A percentile compares a stretch with the other conserved stretches of the same genome.
Evolutionary conservation across 306 rosid species (phyloP).

Genomic region (Boehmeria nivea): DNA sequence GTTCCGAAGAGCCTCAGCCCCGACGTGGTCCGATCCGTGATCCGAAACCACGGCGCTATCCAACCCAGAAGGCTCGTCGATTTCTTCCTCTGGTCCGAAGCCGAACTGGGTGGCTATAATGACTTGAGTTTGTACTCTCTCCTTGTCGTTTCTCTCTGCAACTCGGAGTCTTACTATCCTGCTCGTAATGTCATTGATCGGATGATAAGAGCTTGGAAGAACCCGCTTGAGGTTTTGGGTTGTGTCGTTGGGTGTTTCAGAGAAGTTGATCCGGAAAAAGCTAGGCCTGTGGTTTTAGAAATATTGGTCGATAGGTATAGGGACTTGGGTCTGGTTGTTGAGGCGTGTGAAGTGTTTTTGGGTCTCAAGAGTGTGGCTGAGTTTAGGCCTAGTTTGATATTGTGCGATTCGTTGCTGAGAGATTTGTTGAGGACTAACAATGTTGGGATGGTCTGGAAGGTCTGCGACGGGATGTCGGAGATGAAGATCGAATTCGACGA

Average conservation of each 20-base stretch:
- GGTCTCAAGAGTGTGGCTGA: slow-evolving; percentile 17
- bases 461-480: slow-evolving; percentile 32
- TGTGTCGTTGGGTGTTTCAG: slow-evolving; percentile 26
- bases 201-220: slow-evolving; percentile 29
- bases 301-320: slow-evolving; percentile 33
- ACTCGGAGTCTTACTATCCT: slow-evolving; percentile 22
- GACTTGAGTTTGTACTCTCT: slow-evolving; percentile 30
- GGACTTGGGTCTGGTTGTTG: slow-evolving; percentile 28
- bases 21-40: slow-evolving; percentile 33
- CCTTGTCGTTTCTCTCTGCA: slow-evolving; percentile 43
- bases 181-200: slow-evolving; percentile 33
- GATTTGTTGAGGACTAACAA: slow-evolving; percentile 32
- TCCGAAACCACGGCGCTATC: slow-evolving; percentile 21
- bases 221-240: slow-evolving; percentile 32
- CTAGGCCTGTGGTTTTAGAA: slow-evolving; percentile 36
- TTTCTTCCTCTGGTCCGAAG: slow-evolving; percentile 44
- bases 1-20: slow-evolving; percentile 33
- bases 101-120: slow-evolving; percentile 34
- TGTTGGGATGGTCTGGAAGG: slow-evolving; percentile 48
- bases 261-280: slow-evolving; percentile 22
- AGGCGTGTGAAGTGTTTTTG: slow-evolving; percentile 40
- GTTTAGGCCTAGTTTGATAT: slow-evolving; percentile 31
- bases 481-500: slow-evolving; percentile 33
- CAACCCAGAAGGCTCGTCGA: slow-evolving; percentile 36
- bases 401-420: slow-evolving; percentile 38